Percentiles rank a stretch among this genome's conserved stretches.
These are phyloP conservation scores for Fusarium metavorans DNA, from an alignment of 2,329 filamentous ascomycete species.

Conservation along the genomic window DNA sequence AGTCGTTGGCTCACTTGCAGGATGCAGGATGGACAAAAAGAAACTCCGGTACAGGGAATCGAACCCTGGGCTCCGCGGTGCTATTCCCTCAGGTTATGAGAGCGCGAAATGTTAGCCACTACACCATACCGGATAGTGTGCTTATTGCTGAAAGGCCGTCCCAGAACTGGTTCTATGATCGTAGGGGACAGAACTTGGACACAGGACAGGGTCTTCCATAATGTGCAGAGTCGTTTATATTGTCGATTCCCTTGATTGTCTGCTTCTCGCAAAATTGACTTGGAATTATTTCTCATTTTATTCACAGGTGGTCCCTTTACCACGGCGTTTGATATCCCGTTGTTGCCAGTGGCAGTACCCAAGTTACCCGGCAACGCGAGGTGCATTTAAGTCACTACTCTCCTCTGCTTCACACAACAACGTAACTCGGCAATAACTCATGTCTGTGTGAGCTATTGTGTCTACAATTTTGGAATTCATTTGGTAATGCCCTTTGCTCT, in stretches of 20 bases:
- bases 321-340: neutral
- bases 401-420: neutral
- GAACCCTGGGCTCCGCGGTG: neutral
- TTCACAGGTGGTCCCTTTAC: neutral
- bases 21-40: neutral
- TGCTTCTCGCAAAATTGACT: neutral
- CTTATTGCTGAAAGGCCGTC: accelerated
- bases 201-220: neutral
- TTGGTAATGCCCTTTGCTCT: neutral
- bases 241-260: too few species aligned
- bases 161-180: neutral
- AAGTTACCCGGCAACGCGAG: slow-evolving; percentile 21
- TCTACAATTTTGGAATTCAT: too few species aligned
- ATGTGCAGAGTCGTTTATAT: neutral
- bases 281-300: accelerated
- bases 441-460: neutral
- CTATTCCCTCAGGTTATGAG: neutral
- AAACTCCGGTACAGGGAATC: neutral
- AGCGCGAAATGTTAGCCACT: slow-evolving; percentile 15
- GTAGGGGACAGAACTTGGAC: neutral
- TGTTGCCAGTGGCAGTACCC: neutral
- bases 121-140: slow-evolving; percentile 15
- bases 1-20: neutral
- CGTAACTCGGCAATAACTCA: neutral
- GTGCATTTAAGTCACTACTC: neutral